phyloP scores from a whole-genome alignment of 1,284 basidiomycete genomes.

The Schizophyllum amplum region DNA sequence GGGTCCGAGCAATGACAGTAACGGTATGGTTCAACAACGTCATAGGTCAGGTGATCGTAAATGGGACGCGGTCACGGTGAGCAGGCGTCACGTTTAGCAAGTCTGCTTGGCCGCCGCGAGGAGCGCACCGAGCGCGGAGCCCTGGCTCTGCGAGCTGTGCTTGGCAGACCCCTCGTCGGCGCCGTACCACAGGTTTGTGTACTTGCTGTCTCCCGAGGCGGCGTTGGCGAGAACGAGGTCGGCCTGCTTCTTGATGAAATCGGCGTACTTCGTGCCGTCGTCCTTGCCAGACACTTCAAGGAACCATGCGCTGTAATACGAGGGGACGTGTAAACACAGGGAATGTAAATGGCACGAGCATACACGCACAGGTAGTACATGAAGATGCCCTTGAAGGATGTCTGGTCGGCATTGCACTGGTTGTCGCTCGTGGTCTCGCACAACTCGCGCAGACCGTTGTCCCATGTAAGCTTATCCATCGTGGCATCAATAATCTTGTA shows the following conservation, averaged over 20 bases:
- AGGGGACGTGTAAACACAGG: not conserved
- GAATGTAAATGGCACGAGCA: no score
- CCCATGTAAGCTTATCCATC: conserved; percentile 10
- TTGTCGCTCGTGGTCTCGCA: conserved; percentile 13
- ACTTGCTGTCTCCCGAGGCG: conserved; percentile 3
- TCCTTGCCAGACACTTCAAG: conserved; percentile 14
- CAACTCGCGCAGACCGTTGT: conserved; percentile 13
- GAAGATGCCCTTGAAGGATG: conserved; percentile 16
- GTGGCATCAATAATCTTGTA: conserved; percentile 14
- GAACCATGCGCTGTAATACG: conserved; percentile 13
- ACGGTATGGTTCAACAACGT: no score
- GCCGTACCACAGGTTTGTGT: conserved; percentile 12
- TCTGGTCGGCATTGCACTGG: conserved; percentile 14
- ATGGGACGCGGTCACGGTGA: not conserved
- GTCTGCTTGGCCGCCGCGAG: conserved; percentile 13
- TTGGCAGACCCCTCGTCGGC: conserved; percentile 11
- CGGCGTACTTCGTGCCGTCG: conserved; percentile 19
- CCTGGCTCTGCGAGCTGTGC: conserved; percentile 12
- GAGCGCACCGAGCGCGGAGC: conserved; percentile 15
- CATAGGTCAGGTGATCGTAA: not conserved
- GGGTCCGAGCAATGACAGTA: not conserved
- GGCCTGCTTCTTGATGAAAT: conserved; percentile 20
- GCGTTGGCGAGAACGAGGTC: conserved; percentile 18
- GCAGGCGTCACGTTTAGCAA: conserved; percentile 9
- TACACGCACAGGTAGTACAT: conserved; percentile 12